These are phyloP conservation scores for Aspergillus pseudoviridinutans DNA, from an alignment of 2,329 filamentous ascomycete genomes.

Conservation along the genomic window DNA sequence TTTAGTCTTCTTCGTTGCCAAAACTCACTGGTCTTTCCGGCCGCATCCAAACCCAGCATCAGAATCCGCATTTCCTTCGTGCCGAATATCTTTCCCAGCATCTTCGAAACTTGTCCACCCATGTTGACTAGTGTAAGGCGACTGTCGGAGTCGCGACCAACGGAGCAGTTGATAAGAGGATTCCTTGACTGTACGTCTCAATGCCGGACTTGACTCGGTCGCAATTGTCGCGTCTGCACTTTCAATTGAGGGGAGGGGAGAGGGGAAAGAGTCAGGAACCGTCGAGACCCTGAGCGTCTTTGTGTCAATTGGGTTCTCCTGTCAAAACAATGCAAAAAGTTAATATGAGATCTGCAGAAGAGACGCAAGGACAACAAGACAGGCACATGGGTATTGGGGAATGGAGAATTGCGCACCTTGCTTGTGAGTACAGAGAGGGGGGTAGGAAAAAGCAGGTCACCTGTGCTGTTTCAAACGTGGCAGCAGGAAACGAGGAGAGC, in stretches of 20 bases:
- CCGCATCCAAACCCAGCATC: constrained; percentile 96
- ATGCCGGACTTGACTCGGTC: background rate
- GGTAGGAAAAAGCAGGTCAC: background rate
- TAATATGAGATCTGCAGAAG: constrained; percentile 5
- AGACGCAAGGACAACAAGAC: constrained; percentile 10
- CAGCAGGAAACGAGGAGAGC: constrained; percentile 2
- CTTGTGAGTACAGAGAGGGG: constrained; percentile 1
- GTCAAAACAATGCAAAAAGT: constrained; percentile 9
- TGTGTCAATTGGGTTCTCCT: constrained; percentile 7
- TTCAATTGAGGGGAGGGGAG: background rate
- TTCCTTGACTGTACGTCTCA: background rate
- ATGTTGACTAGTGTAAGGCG: constrained; percentile 52
- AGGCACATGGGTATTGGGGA: constrained; percentile 2
- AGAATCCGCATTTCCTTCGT: constrained; percentile 98
- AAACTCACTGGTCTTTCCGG: constrained; percentile 80
- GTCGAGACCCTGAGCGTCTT: background rate
- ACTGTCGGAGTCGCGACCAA: constrained; percentile 8
- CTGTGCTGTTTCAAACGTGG: background rate
- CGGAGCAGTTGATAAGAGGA: background rate
- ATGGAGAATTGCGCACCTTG: background rate
- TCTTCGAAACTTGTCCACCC: constrained; percentile 90
- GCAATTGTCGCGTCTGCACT: background rate
- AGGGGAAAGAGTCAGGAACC: background rate
- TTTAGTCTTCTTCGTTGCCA: background rate
- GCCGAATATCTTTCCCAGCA: constrained; percentile 98